phyloP scores from a whole-genome alignment of 108 stramenopile species.

The Fistulifera pelliculosa region DNA sequence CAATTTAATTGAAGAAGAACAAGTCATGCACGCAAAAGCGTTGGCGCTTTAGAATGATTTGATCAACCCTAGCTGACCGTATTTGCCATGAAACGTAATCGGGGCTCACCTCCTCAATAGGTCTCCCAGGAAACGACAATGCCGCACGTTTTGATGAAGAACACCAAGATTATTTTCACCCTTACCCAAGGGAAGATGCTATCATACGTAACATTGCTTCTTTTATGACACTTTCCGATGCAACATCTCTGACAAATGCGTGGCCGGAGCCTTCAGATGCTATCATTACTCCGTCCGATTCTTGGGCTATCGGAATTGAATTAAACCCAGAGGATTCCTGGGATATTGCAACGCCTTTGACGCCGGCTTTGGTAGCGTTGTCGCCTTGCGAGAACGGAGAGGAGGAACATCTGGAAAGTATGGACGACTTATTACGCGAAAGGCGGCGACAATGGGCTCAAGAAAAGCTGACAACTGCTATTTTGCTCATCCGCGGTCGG shows the following conservation, averaged over 20 bases:
- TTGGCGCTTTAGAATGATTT: too few relatives aligned
- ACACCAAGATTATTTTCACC: too few relatives aligned
- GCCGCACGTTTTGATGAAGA: too few relatives aligned
- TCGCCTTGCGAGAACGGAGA: conserved; percentile 24
- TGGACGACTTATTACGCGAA: conserved; percentile 16
- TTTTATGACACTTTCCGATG: conserved; percentile 53
- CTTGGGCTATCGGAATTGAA: conserved; percentile 13
- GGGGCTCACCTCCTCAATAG: too few relatives aligned
- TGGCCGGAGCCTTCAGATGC: neutral
- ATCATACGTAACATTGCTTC: conserved; percentile 49
- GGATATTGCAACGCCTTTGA: conserved; percentile 13
- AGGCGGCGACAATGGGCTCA: conserved; percentile 36
- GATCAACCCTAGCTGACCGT: too few relatives aligned
- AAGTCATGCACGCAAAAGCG: too few relatives aligned
- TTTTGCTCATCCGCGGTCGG: conserved; percentile 70
- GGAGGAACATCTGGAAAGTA: conserved; percentile 10
- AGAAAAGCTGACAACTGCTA: conserved; percentile 54
- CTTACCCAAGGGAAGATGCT: neutral
- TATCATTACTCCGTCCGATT: conserved; percentile 3
- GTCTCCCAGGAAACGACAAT: too few relatives aligned
- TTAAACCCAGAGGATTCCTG: neutral
- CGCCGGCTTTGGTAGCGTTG: conserved; percentile 37
- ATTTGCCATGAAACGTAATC: too few relatives aligned
- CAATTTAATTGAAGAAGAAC: too few relatives aligned
- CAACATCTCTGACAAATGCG: conserved; percentile 11